These are phyloP conservation scores for Ustilago curta DNA, from an alignment of 1,284 basidiomycete species.

Conservation along the genomic window DNA sequence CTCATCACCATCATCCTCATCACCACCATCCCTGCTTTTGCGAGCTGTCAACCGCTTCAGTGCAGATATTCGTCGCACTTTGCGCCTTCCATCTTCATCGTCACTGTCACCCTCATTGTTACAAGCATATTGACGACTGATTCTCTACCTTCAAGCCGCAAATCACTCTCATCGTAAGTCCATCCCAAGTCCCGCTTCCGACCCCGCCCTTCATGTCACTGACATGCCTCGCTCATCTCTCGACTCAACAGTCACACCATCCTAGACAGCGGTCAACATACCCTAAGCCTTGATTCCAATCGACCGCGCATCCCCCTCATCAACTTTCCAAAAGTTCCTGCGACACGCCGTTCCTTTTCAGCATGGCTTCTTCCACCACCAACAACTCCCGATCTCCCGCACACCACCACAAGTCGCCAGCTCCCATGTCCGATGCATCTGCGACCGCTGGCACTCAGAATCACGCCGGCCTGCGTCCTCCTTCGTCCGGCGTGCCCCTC, in stretches of 20 bases:
- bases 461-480: conserved; percentile 30
- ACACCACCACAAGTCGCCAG: conserved; percentile 34
- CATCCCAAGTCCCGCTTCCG: background rate
- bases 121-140: conserved; percentile 29
- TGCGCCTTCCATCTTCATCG: background rate
- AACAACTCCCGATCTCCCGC: conserved; percentile 27
- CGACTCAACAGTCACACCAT: conserved; percentile 4
- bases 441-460: conserved; percentile 12
- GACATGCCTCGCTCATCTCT: conserved; percentile 4
- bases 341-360: conserved; percentile 12
- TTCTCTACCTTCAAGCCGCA: conserved; percentile 12
- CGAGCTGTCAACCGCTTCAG: background rate
- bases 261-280: conserved; percentile 26
- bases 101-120: conserved; percentile 5
- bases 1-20: conserved; percentile 8
- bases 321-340: conserved; percentile 8
- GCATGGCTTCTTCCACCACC: conserved; percentile 37
- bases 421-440: conserved; percentile 20
- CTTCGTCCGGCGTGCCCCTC: conserved; percentile 18
- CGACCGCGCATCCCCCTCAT: background rate
- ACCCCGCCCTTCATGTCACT: conserved; percentile 1
- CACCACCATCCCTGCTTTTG: conserved; percentile 5
- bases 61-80: no score
- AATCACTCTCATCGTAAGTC: conserved; percentile 16
- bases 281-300: conserved; percentile 8